These are phyloP conservation scores for Chalaropsis ovoidea DNA, from an alignment of 2,329 filamentous ascomycete genomes.

Conservation along the genomic window DNA sequence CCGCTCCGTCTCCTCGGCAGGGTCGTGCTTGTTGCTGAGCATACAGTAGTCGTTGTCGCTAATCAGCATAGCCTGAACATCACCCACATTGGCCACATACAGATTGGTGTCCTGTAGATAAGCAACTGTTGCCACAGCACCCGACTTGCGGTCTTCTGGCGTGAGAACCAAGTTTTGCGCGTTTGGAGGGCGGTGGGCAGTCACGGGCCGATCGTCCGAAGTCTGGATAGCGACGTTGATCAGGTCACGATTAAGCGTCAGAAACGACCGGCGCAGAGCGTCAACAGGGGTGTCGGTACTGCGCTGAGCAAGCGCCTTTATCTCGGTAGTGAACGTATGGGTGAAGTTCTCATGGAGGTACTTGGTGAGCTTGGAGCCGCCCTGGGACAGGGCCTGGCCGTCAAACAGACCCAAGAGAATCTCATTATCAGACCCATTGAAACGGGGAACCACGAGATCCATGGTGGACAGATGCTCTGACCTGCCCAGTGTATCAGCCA, in stretches of 20 bases:
- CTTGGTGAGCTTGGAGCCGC: constrained; percentile 92
- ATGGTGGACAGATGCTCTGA: constrained; percentile 93
- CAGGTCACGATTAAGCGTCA: constrained; percentile 86
- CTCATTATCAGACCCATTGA: constrained; percentile 81
- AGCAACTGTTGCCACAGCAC: constrained; percentile 81
- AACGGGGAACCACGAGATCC: constrained; percentile 86
- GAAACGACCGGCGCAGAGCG: constrained; percentile 75
- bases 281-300: constrained; percentile 66
- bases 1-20: constrained; percentile 72
- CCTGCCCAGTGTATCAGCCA: constrained; percentile 89
- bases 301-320: constrained; percentile 60
- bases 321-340: constrained; percentile 68
- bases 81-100: constrained; percentile 89
- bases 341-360: constrained; percentile 95
- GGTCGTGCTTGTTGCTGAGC: constrained; percentile 85
- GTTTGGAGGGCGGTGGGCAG: constrained; percentile 60
- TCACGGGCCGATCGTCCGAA: constrained; percentile 59
- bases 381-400: constrained; percentile 75
- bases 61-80: constrained; percentile 91
- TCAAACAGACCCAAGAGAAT: constrained; percentile 93
- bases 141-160: constrained; percentile 80
- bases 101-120: constrained; percentile 85
- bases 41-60: constrained; percentile 75
- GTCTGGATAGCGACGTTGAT: constrained; percentile 74
- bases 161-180: constrained; percentile 67